These are phyloP conservation scores for Saturnispora sanitii DNA, from an alignment of 805 yeast species.

Conservation along the genomic window DNA sequence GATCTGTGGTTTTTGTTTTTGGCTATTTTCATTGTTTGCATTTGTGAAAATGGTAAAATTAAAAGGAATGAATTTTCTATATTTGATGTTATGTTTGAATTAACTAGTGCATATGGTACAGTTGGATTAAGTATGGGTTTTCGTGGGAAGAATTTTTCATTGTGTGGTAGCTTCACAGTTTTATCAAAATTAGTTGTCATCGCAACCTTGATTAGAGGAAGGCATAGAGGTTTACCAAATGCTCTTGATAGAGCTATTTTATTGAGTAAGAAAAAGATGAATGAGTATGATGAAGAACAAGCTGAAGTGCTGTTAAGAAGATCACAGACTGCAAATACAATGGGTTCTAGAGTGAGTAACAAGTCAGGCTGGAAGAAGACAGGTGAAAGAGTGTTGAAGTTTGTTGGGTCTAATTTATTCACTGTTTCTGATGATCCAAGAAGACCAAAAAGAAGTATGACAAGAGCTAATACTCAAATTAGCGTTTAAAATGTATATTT, in stretches of 20 bases:
- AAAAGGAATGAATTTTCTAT: conserved; percentile 45
- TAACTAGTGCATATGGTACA: conserved; percentile 92
- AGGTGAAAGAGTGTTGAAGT: conserved; percentile 2
- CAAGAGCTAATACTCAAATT: conserved; percentile 5
- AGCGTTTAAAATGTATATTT: not conserved
- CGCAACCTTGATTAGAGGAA: conserved; percentile 87
- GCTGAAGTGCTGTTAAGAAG: conserved; percentile 34
- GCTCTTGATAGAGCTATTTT: conserved; percentile 89
- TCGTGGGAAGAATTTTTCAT: conserved; percentile 55
- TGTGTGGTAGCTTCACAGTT: conserved; percentile 59
- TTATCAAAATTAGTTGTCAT: conserved; percentile 77
- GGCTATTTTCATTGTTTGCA: conserved; percentile 77
- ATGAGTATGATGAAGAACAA: conserved; percentile 50
- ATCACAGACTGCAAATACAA: conserved; percentile 16
- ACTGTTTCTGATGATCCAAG: conserved; percentile 3
- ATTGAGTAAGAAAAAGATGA: conserved; percentile 62
- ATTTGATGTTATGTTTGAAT: conserved; percentile 73
- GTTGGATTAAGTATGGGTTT: conserved; percentile 90
- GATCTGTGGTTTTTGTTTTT: conserved; percentile 90
- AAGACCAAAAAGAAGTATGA: conserved; percentile 5
- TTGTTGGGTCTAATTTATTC: conserved; percentile 3
- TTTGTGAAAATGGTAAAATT: conserved; percentile 68
- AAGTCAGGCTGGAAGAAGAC: conserved; percentile 2
- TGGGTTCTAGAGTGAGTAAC: not conserved
- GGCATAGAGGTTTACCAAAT: conserved; percentile 95